Conservation (phyloP, 768 basidiomycete species). For the Phlegmacium glaucopus region DNA sequence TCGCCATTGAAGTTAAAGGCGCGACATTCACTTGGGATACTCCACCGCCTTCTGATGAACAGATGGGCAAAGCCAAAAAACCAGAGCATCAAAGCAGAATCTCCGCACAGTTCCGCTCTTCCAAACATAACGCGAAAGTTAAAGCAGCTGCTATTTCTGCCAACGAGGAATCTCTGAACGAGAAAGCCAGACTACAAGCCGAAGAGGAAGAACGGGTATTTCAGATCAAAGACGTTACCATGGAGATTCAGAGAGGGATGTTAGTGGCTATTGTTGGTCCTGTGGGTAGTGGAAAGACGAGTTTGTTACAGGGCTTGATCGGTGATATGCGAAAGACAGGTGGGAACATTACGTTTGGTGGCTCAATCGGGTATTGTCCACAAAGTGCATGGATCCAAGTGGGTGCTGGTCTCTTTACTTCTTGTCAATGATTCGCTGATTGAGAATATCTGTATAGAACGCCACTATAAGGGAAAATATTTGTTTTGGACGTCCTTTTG, state of each 20-base stretch:
- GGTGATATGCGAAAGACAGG: constrained; percentile 78
- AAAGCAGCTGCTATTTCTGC: constrained; percentile 24
- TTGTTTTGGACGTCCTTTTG: constrained; percentile 81
- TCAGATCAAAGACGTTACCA: constrained; percentile 57
- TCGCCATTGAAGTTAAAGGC: constrained; percentile 62
- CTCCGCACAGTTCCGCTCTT: constrained; percentile 5
- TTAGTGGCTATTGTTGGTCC: constrained; percentile 84
- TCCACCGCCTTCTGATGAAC: constrained; percentile 43
- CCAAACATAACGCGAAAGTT: constrained; percentile 12
- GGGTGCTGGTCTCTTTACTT: constrained; percentile 2
- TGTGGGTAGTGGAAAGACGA: constrained; percentile 71
- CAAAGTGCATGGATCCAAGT: constrained; percentile 92
- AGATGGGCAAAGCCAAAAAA: constrained; percentile 30
- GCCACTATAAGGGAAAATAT: constrained; percentile 88
- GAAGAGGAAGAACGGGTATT: constrained; percentile 48
- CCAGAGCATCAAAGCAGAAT: not conserved
- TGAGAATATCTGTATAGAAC: constrained; percentile 39
- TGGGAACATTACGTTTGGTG: constrained; percentile 71
- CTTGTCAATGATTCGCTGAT: constrained; percentile 5
- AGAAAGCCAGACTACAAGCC: constrained; percentile 20
- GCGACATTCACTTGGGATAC: constrained; percentile 89
- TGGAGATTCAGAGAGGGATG: constrained; percentile 72
- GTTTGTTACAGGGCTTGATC: constrained; percentile 68
- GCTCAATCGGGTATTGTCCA: constrained; percentile 76
- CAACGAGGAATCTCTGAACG: constrained; percentile 20